Evolutionary conservation across 306 rosid species (phyloP).

Genomic region (Fagus crenata): DNA sequence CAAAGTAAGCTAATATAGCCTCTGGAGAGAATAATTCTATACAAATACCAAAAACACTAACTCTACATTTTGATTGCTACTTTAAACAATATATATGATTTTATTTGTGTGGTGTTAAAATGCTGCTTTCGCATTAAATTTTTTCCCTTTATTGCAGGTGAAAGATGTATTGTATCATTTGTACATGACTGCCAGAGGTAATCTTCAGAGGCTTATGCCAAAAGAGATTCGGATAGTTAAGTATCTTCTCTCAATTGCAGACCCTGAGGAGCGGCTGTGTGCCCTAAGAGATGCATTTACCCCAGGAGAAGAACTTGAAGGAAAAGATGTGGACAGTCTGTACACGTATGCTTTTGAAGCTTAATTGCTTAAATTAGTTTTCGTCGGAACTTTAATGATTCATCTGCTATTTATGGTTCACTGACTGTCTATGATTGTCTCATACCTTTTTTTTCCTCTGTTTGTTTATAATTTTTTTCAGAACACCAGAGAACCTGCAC

Average conservation of each 20-base stretch:
- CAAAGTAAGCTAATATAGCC: neutral
- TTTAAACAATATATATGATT: neutral
- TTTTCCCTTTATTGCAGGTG: slow-evolving; percentile 41
- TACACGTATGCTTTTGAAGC: slow-evolving; percentile 64
- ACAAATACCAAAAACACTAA: too few relatives aligned
- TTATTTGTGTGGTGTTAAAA: neutral
- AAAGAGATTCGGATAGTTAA: slow-evolving; percentile 85
- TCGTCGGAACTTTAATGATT: slow-evolving; percentile 11
- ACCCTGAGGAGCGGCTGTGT: slow-evolving; percentile 65
- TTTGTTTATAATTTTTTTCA: slow-evolving; percentile 30
- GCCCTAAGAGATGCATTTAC: slow-evolving; percentile 84
- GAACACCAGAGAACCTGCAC: slow-evolving; percentile 89
- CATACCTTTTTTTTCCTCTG: neutral
- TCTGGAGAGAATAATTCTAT: neutral
- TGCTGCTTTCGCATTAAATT: neutral
- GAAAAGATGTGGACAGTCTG: slow-evolving; percentile 61
- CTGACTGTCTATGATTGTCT: slow-evolving; percentile 1
- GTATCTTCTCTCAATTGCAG: slow-evolving; percentile 68
- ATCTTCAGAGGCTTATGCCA: slow-evolving; percentile 82
- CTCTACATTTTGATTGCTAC: neutral
- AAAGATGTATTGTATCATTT: slow-evolving; percentile 83
- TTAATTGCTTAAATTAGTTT: neutral
- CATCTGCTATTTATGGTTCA: neutral
- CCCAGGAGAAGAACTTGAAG: slow-evolving; percentile 89
- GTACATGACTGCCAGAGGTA: slow-evolving; percentile 71